Evolutionary conservation across 1,284 basidiomycete genomes (phyloP), one percentile per base, ranked within the genome.

Genomic region (Pseudozyma flocculosa): DNA sequence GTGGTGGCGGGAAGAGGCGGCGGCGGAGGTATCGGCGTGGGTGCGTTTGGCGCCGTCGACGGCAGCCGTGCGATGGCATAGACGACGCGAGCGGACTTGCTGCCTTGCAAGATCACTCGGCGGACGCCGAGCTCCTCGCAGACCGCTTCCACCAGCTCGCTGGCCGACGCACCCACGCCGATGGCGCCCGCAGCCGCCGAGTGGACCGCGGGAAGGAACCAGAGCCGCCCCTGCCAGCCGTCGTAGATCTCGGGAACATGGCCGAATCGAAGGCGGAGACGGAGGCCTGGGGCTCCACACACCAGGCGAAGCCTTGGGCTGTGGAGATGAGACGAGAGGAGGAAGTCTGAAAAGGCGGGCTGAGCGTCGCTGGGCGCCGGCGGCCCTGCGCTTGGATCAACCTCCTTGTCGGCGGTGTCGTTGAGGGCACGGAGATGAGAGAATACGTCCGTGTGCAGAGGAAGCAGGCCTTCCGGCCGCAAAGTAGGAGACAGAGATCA

Each of bases 161-260:
- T 46, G 1, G 67, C 64, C 24, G 44, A 46, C 17, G 51, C 50
- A 10, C 68, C 65, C 14, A 39, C 21, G 13, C 65, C 65, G 2
- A 43, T 48, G 19, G 64, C 58, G 10, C 58, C 62, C 17, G 45
- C 36, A 38, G 37, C 37, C 19, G 10, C 45, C 17, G 44, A 36
- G 13, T 47, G 22, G 18, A 65, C 51, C 18, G 67, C 66, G n/a
- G 69, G 69, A 5, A 72, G 49, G 44, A 58, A 72, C 48, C 55
- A 52, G 8, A 55, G 45, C 19, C 61, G 34, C 19, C 49, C 48
- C 14, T 65, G 54, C 65, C 64, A 69, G 19, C 70, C 70, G 70
- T 90, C 89, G 53, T 87, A 84, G 52, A 91, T 84, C 74, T 89
- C 87, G 1, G 88, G 88, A 19, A 91, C 84, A 48, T 88, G 86